Evolutionary conservation across 768 basidiomycete species (phyloP), one percentile per base, ranked within the genome.

Genomic region (Neoboletus subvelutipes): DNA sequence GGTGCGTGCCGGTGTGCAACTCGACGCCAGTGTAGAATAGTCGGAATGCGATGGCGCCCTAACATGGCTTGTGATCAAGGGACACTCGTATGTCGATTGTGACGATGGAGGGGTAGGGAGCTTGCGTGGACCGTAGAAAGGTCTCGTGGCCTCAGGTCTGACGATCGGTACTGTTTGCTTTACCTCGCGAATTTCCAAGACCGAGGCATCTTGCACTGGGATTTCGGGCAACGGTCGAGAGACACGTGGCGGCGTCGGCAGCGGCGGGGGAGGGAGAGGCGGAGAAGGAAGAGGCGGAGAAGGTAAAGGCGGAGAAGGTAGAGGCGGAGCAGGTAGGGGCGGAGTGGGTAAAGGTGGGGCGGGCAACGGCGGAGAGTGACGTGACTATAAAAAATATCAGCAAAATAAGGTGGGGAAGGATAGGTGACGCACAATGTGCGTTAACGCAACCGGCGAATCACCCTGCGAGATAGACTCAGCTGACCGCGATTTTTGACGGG

Each of bases 401-500:
- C 5, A 50, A 50, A 18, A 55, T 47, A 31, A 50, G 37, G 50
- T n/a, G 46, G 28, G 29, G 42, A 50, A 29, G 31, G 41, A 50
- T 34, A 57, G 52, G 57, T 29, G 55, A 63, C 62, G 56, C 64
- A 61, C 72, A 54, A 39, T 70, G 28, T 67, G 64, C 40, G 64
- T 66, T 62, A 57, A 57, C 56, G 61, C 65, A 50, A 61, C 66
- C 41, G 64, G 70, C 54, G 62, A 77, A 20, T 73, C 66, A 59
- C 46, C 66, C 70, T 63, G 79, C 70, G 65, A 65, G 45, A 55
- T 0, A 33, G 63, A 61, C 39, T 70, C 71, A 15, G 52, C 47
- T n/a, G 66, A 68, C 46, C 68, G 71, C 31, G 67, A 71, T 64
- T 72, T 74, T 62, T 73, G 75, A 45, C 72, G 69, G 34, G 75